A percentile compares a stretch with the other conserved stretches of the same genome.
These are phyloP conservation scores for Alternaria solani DNA, from an alignment of 2,329 filamentous ascomycete species.

Conservation along the genomic window DNA sequence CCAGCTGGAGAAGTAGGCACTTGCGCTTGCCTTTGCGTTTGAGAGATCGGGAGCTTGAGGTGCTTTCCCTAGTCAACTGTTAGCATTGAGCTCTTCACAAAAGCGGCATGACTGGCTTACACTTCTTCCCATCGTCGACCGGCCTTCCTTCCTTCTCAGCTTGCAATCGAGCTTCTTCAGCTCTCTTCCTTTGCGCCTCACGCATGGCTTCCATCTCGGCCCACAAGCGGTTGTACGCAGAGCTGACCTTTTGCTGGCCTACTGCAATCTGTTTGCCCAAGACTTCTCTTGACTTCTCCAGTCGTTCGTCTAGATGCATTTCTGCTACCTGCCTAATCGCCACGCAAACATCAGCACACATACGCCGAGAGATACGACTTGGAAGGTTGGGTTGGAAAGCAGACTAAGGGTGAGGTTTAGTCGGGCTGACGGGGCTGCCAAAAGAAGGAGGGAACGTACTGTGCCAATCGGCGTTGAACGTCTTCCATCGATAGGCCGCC, in stretches of 20 bases:
- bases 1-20: constrained; percentile 71
- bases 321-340: constrained; percentile 78
- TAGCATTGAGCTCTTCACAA: background rate
- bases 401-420: constrained; percentile 42
- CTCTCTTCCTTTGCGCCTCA: constrained; percentile 72
- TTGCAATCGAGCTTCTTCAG: constrained; percentile 63
- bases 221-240: constrained; percentile 87
- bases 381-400: constrained; percentile 40
- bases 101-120: constrained; percentile 20
- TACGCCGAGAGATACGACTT: constrained; percentile 36
- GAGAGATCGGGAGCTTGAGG: constrained; percentile 58
- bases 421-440: constrained; percentile 23
- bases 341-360: constrained; percentile 50
- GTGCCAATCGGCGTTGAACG: constrained; percentile 85
- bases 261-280: constrained; percentile 89
- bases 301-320: constrained; percentile 88
- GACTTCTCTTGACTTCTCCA: constrained; percentile 82
- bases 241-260: constrained; percentile 86
- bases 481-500: constrained; percentile 94
- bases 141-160: constrained; percentile 40
- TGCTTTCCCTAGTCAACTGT: constrained; percentile 29
- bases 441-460: constrained; percentile 53
- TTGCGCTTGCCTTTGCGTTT: constrained; percentile 65
- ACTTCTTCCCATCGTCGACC: constrained; percentile 28
- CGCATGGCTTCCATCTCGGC: constrained; percentile 85